These are phyloP conservation scores for Microstegium vimineum DNA, from an alignment of 176 grass and related monocot species.

Conservation along the genomic window DNA sequence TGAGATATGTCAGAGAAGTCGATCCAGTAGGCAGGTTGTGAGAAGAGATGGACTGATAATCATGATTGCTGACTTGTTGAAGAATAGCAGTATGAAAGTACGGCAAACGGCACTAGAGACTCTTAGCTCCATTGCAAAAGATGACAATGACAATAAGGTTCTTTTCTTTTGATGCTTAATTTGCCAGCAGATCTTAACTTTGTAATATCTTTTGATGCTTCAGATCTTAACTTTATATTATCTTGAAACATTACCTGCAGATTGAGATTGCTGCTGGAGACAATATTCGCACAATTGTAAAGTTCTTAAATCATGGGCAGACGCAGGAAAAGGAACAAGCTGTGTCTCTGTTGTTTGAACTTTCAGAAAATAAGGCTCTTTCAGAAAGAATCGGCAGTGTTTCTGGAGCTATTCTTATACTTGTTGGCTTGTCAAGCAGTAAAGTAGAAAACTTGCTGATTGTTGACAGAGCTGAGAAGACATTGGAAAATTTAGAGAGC, in stretches of 20 bases:
- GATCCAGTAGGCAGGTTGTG: slow-evolving; percentile 54
- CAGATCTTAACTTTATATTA: slow-evolving; percentile 18
- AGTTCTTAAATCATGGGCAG: slow-evolving; percentile 76
- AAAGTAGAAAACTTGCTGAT: slow-evolving; percentile 65
- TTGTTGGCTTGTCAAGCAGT: slow-evolving; percentile 86
- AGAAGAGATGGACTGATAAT: slow-evolving; percentile 62
- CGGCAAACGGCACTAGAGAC: slow-evolving; percentile 64
- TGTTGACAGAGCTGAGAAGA: slow-evolving; percentile 75
- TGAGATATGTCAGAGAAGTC: slow-evolving; percentile 62
- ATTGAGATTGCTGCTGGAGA: slow-evolving; percentile 73
- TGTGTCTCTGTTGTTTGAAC: slow-evolving; percentile 78
- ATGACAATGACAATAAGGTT: slow-evolving; percentile 88
- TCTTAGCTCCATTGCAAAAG: slow-evolving; percentile 65
- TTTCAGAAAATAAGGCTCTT: slow-evolving; percentile 68
- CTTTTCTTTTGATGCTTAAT: slow-evolving; percentile 4
- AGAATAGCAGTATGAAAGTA: slow-evolving; percentile 63
- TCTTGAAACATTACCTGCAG: slow-evolving; percentile 38
- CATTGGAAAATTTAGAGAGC: slow-evolving; percentile 76
- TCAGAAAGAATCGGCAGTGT: slow-evolving; percentile 87
- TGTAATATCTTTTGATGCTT: slow-evolving; percentile 1
- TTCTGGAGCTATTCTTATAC: slow-evolving; percentile 81
- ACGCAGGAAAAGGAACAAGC: slow-evolving; percentile 74
- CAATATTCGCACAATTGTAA: slow-evolving; percentile 91
- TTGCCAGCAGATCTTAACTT: slow-evolving; percentile 6
- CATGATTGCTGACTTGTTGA: slow-evolving; percentile 67